Percentiles rank a stretch among this genome's conserved stretches.
Conservation (phyloP, 2,329 filamentous ascomycete genomes). For the Xylariales sp. region DNA sequence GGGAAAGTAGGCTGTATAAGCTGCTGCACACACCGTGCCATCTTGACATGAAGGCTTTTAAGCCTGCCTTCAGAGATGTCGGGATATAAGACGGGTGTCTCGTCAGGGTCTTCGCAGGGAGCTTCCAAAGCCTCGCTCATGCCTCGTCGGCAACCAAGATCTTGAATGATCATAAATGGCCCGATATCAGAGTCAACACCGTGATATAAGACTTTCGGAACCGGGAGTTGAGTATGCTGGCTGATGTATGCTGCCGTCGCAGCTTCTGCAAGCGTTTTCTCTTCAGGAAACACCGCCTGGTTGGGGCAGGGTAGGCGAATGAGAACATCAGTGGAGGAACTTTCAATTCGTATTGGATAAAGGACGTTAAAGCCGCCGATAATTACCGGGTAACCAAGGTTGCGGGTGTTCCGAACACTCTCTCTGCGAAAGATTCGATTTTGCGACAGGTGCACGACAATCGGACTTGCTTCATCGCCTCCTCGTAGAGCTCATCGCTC, state of each 20-base stretch:
- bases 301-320: constrained; percentile 19
- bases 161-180: constrained; percentile 34
- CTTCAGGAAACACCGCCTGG: constrained; percentile 25
- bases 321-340: constrained; percentile 11
- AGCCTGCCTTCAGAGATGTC: neutral
- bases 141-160: constrained; percentile 24
- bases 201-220: constrained; percentile 28
- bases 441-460: constrained; percentile 14
- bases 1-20: constrained; percentile 29
- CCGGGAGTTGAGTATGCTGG: constrained; percentile 28
- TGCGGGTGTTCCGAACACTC: constrained; percentile 12
- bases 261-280: constrained; percentile 31
- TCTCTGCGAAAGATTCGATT: constrained; percentile 16
- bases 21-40: constrained; percentile 35
- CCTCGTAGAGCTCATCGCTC: constrained; percentile 22
- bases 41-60: constrained; percentile 22
- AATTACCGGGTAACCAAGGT: constrained; percentile 17
- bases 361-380: constrained; percentile 23
- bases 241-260: constrained; percentile 29
- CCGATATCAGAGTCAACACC: constrained; percentile 28
- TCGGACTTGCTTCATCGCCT: constrained; percentile 19
- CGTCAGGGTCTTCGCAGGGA: constrained; percentile 14
- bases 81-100: constrained; percentile 21
- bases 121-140: constrained; percentile 25
- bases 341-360: constrained; percentile 17